Conservation (phyloP, 495 filamentous ascomycete genomes). For the Glarea lozoyensis region DNA sequence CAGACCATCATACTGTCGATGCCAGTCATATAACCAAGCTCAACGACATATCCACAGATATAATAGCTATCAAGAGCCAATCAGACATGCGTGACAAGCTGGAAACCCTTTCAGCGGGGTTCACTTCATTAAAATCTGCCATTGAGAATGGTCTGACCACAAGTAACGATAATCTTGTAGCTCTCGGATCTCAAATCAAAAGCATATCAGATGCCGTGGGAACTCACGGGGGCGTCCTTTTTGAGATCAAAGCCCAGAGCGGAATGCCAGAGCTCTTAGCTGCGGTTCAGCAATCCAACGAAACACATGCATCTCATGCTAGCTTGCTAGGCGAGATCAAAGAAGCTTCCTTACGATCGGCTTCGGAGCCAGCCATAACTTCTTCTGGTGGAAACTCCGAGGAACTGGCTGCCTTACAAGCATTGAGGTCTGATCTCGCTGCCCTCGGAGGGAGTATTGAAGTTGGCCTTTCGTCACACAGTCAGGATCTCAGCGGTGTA, state of each 20-base stretch:
- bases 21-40: constrained; percentile 15
- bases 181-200: constrained; percentile 9
- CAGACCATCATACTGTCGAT: constrained; percentile 6
- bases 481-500: constrained; percentile 9
- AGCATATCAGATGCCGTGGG: constrained; percentile 8
- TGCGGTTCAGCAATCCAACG: constrained; percentile 14
- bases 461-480: constrained; percentile 11
- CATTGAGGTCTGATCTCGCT: constrained; percentile 10
- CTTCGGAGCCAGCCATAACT: background rate
- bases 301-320: constrained; percentile 11
- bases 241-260: constrained; percentile 9
- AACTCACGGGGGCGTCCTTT: constrained; percentile 10
- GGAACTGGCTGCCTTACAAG: constrained; percentile 2
- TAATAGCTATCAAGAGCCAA: constrained; percentile 12
- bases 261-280: constrained; percentile 7
- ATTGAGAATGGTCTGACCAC: constrained; percentile 8
- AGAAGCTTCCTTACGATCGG: constrained; percentile 5
- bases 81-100: constrained; percentile 3
- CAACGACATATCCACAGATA: constrained; percentile 13
- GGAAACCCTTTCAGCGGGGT: constrained; percentile 8
- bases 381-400: background rate
- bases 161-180: constrained; percentile 10
- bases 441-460: constrained; percentile 15
- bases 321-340: constrained; percentile 15
- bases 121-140: constrained; percentile 8